Evolutionary conservation across 2,329 filamentous ascomycete species (phyloP), one percentile per base, ranked within the genome.

Genomic region (Fusarium miscanthi): DNA sequence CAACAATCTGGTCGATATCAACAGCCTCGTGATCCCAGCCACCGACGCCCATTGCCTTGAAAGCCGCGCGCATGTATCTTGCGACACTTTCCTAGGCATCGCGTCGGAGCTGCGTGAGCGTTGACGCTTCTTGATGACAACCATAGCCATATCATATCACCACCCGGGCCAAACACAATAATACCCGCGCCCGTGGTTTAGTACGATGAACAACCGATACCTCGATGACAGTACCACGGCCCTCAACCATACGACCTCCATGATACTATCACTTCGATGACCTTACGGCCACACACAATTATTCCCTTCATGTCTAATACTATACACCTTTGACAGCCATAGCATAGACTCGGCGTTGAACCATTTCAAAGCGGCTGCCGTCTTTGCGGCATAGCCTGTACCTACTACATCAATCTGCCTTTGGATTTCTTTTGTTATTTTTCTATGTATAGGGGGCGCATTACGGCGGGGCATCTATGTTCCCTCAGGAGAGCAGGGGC

Each of bases 1-100:
- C 82, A 82, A 75, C 82, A 82, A 70, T 81, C 81, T 27, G 78
- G 81, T 66, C 82, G 81, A 41, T 84, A 81, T 63, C 82, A 85
- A 51, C 85, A 85, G 49, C 85, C 84, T 14, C 82, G 84, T 62
- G 84, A 87, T 76, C 85, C 85, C 31, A 81, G 78, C 59, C 84
- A 84, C 60, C 81, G 83, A 74, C 79, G 80, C 62, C 77, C 78
- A 10, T 70, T 81, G 52, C 81, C 81, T 60, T 82, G 71, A 79
- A 63, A 51, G 68, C 40, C 59, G 63, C 51, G 70, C 73, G 65
- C 70, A 67, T 68, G 19, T 8, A 41, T 61, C 41, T 59, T 70
- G 74, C 68, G 70, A 74, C 68, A 49, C 62, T 66, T 58, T 59
- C 57, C 9, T 12, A 23, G 37, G 62, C 64, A 45, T 23, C 38